Base-by-base conservation (phyloP, 306 rosid species). In the Cicer judaicum region DNA sequence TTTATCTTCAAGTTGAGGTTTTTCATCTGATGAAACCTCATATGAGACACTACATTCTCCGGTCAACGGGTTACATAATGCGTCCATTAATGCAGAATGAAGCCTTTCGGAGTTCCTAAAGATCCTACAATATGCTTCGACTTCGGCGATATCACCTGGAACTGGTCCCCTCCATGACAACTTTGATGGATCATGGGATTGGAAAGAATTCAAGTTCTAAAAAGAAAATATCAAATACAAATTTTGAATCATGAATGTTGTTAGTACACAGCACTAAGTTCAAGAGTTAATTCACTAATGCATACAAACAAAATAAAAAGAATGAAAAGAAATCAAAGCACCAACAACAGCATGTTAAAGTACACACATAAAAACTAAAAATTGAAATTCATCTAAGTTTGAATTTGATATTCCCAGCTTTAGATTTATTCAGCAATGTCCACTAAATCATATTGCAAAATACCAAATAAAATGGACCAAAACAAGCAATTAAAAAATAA, bases 131-230 rank as follows among this genome's bases (percentile, higher is more conserved):
- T 90, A 94, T 6, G 97, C 95, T 86, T 94, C 99, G 1, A 94
- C 90, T 89, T 94, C 99, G 0, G 99, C 96, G 76, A 94, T 89
- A 75, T 94, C 99, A 4, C 99, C 99, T 1, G 97, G 99, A 74
- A 92, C 88, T 41, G 99, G 99, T 68, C 99, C 99, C 78, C 88
- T 70, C 93, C 93, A 84, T 34, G 84, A 88, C 74, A 80, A 75
- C 78, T 78, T 85, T 44, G 89, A 68, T 65, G 81, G 81, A 56
- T 89, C 86, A 72, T 80, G 81, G 79, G 83, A 76, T 70, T 68
- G 92, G 77, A 60, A 84, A 68, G 86, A 63, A 83, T 86, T 84
- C 86, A 81, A 79, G 74, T 75, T 42, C 84, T 85, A 70, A 44
- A 62, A 60, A 41, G 53, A 34, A 70, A 59, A 66, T 3, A 57